phyloP scores from a whole-genome alignment of 2,329 filamentous ascomycete genomes.

The Aphanoascus verrucosus region DNA sequence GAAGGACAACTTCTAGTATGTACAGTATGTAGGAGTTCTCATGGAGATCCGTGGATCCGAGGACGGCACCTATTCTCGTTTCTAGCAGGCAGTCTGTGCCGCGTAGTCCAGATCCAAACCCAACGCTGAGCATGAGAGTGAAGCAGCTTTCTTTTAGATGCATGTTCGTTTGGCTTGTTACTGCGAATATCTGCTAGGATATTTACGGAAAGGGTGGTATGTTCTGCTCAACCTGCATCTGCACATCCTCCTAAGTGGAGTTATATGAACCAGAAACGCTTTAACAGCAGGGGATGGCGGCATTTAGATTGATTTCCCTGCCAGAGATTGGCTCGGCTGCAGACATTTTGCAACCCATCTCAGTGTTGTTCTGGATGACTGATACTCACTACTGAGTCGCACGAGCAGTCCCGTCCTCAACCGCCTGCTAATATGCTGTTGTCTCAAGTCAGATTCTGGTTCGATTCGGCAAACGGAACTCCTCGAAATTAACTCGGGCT shows the following conservation, averaged over 20 bases:
- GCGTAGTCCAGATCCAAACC: too few relatives aligned
- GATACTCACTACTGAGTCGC: neutral
- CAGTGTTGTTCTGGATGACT: too few relatives aligned
- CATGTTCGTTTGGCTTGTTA: neutral
- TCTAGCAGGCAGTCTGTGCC: too few relatives aligned
- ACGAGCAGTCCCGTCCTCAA: neutral
- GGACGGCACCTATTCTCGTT: too few relatives aligned
- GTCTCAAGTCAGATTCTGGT: neutral
- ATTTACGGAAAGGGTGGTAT: neutral
- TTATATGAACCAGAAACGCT: neutral
- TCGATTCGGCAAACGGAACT: neutral
- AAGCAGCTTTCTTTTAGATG: neutral
- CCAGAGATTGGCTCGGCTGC: too few relatives aligned
- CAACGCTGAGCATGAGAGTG: neutral
- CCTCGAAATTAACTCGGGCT: slow-evolving; percentile 1
- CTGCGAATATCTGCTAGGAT: neutral
- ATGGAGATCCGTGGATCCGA: too few relatives aligned
- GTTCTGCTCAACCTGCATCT: neutral
- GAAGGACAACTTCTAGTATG: too few relatives aligned
- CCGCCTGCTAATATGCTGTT: neutral
- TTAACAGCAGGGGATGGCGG: neutral
- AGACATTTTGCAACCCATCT: too few relatives aligned
- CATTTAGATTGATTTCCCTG: neutral
- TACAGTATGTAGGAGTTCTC: too few relatives aligned
- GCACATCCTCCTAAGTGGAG: slow-evolving; percentile 2